A percentile compares a stretch with the other conserved stretches of the same genome.
phyloP scores from a whole-genome alignment of 495 filamentous ascomycete genomes.

The Thermothielavioides terrestris region DNA sequence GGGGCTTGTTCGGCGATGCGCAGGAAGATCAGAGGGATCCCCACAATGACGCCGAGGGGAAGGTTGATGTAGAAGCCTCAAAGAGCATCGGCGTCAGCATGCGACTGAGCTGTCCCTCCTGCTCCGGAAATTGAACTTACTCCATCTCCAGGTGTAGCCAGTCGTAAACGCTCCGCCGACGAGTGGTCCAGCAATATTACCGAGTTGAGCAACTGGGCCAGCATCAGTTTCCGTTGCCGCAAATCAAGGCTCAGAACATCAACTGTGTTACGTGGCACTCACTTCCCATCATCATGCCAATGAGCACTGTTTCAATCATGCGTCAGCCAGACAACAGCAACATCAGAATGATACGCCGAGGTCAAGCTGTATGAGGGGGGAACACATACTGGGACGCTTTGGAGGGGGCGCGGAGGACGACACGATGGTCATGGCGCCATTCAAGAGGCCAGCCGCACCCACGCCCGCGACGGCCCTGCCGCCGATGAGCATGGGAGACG shows the following conservation, averaged over 20 bases:
- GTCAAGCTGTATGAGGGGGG: too few species aligned
- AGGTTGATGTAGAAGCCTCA: conserved; percentile 56
- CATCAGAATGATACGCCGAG: too few species aligned
- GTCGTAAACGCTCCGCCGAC: conserved; percentile 44
- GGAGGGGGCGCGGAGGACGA: conserved; percentile 19
- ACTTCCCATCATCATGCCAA: too few species aligned
- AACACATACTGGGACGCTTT: conserved; percentile 26
- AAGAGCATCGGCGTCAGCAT: neutral
- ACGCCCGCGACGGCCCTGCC: conserved; percentile 45
- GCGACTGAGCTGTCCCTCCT: too few species aligned
- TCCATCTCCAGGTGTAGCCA: conserved; percentile 44
- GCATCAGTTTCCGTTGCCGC: too few species aligned
- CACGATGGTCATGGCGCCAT: conserved; percentile 24
- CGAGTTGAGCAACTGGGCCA: conserved; percentile 62
- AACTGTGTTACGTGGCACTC: too few species aligned
- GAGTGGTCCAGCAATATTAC: conserved; percentile 55
- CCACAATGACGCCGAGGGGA: conserved; percentile 53
- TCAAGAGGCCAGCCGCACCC: conserved; percentile 28
- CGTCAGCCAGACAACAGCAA: too few species aligned
- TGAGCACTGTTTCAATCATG: conserved; percentile 26
- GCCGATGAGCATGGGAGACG: conserved; percentile 39
- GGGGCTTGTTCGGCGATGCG: conserved; percentile 36
- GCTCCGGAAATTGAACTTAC: too few species aligned
- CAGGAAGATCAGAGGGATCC: conserved; percentile 44
- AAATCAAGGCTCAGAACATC: too few species aligned